Evolutionary conservation across 805 yeast genomes (phyloP), one percentile per base, ranked within the genome.

Genomic region (Pichia kluyveri): DNA sequence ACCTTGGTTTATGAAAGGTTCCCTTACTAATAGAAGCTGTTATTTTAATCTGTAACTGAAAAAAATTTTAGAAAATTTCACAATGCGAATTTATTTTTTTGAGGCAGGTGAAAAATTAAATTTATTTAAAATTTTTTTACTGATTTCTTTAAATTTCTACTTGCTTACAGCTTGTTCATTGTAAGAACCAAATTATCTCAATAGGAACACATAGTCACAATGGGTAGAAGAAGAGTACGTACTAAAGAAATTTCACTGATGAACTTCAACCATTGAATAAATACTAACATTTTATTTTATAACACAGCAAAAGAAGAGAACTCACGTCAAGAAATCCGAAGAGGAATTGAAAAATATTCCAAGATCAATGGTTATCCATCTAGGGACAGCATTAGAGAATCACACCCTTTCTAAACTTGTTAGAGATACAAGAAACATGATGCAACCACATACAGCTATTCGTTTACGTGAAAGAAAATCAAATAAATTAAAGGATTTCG

Each of bases 361-460:
- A 19, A 78, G 85, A 59, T 89, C 97, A 2, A 90, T 93, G 96
- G 98, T 93, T 47, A 75, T 93, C 54, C 80, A 93, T 58, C 76
- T 89, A 46, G 97, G 98, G 14, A 52, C 63, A 1, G 76, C 87
- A 39, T 71, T 83, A 56, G 79, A 80, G 50, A 90, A 91, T 60
- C 88, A 86, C 58, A 80, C 96, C 2, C 69, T 93, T 54, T 74
- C 85, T 40, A 96, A 88, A 64, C 71, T 93, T 48, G 97, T 90
- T 19, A 75, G 75, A 51, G 99, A 93, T 65, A 80, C 90, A 65
- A 78, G 99, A 61, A 77, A 77, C 51, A 79, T 89, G 54, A 89
- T 93, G 96, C 93, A 88, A 62, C 99, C 99, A 14, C 95, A 91
- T 60, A 93, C 99, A 3, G 97, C 98, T 12, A 80, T 88, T 58